Base-by-base conservation (phyloP, 129 eudicot genomes). In the Pseudognaphalium luteoalbum region DNA sequence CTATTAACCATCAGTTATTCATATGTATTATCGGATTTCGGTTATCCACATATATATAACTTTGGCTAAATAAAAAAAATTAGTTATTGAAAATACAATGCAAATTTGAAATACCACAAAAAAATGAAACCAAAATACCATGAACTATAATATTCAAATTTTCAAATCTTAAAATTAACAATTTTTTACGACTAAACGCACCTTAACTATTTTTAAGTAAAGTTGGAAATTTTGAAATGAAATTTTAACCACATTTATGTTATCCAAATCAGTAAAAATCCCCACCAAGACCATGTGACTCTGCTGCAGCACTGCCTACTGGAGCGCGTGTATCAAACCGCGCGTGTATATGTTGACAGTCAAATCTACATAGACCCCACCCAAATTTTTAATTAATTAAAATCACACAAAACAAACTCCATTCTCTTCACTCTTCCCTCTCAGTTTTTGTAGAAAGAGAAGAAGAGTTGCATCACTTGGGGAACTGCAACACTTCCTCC, bases 211-310 rank as follows among this genome's bases (percentile, higher is more conserved):
- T 25, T 25, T 25, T 25, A 25, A 25, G 28, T 25, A 25, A 25
- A 25, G 28, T 25, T 25, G 0, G 0, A 25, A 25, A 19, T 6
- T 19, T 57, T n/a, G 28, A 57, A n/a, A 7, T 57, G 29, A 19
- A 9, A 7, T 57, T 57, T 57, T 57, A 57, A 57, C 62, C 62
- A n/a, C 62, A 57, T 21, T 57, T 16, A 57, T 57, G 29, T 6
- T 57, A 57, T 57, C 62, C 62, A 20, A 57, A 57, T 57, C 54
- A 57, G 62, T 57, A 72, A 39, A 5, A 2, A 73, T 37, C 66
- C 83, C 75, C 75, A 66, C 75, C 83, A 73, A 42, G 66, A 73
- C 70, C 83, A 73, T 42, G 83, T 80, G 84, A 80, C 54, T 77
- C 6, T 47, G 54, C 54, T 12, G 17, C 28, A 25, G 0, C 29